A percentile compares a stretch with the other conserved stretches of the same genome.
These are phyloP conservation scores for Rhytidhysteron rufulum DNA, from an alignment of 2,329 filamentous ascomycete genomes.

Conservation along the genomic window DNA sequence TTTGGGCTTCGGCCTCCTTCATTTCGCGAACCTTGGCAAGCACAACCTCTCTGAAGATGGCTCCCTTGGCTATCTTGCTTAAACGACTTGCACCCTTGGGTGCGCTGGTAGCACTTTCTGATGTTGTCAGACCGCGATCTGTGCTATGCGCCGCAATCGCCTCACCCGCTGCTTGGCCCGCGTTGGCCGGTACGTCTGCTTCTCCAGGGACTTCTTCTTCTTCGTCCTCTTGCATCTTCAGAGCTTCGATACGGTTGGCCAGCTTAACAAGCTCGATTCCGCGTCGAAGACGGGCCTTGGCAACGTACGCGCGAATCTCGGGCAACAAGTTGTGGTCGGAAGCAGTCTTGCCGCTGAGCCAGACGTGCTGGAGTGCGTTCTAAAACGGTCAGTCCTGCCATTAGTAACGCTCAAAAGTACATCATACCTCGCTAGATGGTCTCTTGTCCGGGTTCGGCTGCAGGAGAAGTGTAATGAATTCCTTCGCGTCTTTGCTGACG, in stretches of 20 bases:
- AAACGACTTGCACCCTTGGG: slow-evolving; percentile 47
- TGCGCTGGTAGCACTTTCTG: slow-evolving; percentile 14
- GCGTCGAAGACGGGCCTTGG: slow-evolving; percentile 83
- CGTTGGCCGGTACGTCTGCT: slow-evolving; percentile 60
- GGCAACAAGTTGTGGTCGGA: slow-evolving; percentile 96
- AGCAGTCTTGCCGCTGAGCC: slow-evolving; percentile 88
- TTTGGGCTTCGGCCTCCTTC: slow-evolving; percentile 78
- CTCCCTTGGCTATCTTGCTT: slow-evolving; percentile 57
- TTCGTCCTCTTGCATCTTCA: slow-evolving; percentile 91
- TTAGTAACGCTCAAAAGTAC: background rate
- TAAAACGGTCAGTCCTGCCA: slow-evolving; percentile 31
- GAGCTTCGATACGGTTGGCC: slow-evolving; percentile 87
- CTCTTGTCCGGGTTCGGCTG: slow-evolving; percentile 74
- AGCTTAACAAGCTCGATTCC: slow-evolving; percentile 97
- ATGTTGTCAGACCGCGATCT: slow-evolving; percentile 26
- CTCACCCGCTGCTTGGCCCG: slow-evolving; percentile 53
- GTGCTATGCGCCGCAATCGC: slow-evolving; percentile 31
- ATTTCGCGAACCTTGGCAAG: slow-evolving; percentile 89
- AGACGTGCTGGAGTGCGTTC: slow-evolving; percentile 76
- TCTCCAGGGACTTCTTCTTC: slow-evolving; percentile 62
- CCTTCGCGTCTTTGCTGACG: slow-evolving; percentile 90
- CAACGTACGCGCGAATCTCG: slow-evolving; percentile 92
- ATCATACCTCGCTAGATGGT: slow-evolving; percentile 68
- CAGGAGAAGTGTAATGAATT: slow-evolving; percentile 81
- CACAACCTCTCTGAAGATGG: slow-evolving; percentile 92